Evolutionary conservation across 208 protist genomes (phyloP), one percentile per base, ranked within the genome.

Genomic region (Crithidia mellificae): DNA sequence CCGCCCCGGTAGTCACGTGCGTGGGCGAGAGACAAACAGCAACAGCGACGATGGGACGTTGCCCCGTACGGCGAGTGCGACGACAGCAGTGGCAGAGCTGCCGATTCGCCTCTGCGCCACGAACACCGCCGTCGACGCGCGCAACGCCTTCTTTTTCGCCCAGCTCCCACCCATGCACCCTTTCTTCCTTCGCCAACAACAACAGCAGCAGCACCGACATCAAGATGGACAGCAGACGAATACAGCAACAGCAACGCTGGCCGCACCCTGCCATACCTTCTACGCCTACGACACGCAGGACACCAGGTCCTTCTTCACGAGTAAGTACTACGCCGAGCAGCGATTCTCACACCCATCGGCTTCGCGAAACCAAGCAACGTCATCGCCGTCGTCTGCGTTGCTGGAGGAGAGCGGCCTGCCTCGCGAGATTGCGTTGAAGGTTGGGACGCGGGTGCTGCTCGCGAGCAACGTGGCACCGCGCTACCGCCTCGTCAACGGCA

Each of bases 401-500:
- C 62, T 88, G n/a, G 66, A 68, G 27, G 88, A 90, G 25, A 88
- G 67, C 54, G 79, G 75, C 15, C 64, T 91, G 14, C 58, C 74
- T 0, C 56, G 30, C 2, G 58, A 46, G 8, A 51, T 95, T n/a
- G 17, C 80, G 29, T 73, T 95, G 20, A 90, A 91, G 61, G 77
- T 92, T 0, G 82, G 85, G 8, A 80, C 90, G 0, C 84, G 82
- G 0, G 87, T 93, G 58, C 87, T 93, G 81, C 67, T 93, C 17
- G 46, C 82, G 30, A 52, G 81, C 43, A 95, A 95, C 72, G 68
- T 95, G 50, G 77, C 80, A n/a, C 54, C 81, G 25, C 65, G 54
- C 24, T 20, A 82, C 19, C 68, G 72, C n/a, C 77, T 95, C n/a
- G 85, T 90, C 19, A 93, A 95, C 70, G 90, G 90, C 5, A 78